Evolutionary conservation across 164 flowering plant species (phyloP).

Genomic region (Aristolochia contorta): DNA sequence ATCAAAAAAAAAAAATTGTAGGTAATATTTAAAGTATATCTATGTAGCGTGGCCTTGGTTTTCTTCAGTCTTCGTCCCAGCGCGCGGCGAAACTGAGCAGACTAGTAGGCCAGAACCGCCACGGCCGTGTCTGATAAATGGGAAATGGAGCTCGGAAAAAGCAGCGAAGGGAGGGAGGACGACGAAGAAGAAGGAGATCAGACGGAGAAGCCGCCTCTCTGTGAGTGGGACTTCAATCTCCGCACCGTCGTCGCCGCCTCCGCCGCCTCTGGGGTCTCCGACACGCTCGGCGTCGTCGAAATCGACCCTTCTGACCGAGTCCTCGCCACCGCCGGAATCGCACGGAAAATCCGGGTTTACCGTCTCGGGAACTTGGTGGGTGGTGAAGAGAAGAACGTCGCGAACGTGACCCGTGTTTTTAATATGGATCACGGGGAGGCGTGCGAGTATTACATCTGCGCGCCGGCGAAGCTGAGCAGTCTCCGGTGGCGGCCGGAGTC

Average conservation of each 20-base stretch:
- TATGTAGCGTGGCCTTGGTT: background rate
- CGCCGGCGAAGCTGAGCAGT: conserved; percentile 74
- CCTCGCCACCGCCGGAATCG: conserved; percentile 63
- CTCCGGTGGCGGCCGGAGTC: conserved; percentile 53
- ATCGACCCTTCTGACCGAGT: conserved; percentile 42
- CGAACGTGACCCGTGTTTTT: background rate
- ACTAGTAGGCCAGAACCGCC: background rate
- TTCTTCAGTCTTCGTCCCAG: background rate
- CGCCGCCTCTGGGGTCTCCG: conserved; percentile 18
- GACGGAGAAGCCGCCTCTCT: conserved; percentile 25
- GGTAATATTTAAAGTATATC: too few relatives aligned
- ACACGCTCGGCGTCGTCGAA: conserved; percentile 51
- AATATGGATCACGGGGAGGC: conserved; percentile 27
- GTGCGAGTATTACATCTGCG: conserved; percentile 42
- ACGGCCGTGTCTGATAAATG: conserved; percentile 18
- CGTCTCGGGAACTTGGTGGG: conserved; percentile 14
- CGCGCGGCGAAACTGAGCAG: conserved; percentile 13
- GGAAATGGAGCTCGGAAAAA: conserved; percentile 5
- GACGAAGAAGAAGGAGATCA: conserved; percentile 8
- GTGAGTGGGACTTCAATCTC: conserved; percentile 62
- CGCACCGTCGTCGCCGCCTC: conserved; percentile 31
- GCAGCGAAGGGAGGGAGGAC: conserved; percentile 10
- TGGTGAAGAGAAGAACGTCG: background rate
- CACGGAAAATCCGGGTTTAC: conserved; percentile 58
- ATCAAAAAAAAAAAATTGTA: too few relatives aligned